phyloP scores from a whole-genome alignment of 495 filamentous ascomycete genomes.

The Tuber brumale region DNA sequence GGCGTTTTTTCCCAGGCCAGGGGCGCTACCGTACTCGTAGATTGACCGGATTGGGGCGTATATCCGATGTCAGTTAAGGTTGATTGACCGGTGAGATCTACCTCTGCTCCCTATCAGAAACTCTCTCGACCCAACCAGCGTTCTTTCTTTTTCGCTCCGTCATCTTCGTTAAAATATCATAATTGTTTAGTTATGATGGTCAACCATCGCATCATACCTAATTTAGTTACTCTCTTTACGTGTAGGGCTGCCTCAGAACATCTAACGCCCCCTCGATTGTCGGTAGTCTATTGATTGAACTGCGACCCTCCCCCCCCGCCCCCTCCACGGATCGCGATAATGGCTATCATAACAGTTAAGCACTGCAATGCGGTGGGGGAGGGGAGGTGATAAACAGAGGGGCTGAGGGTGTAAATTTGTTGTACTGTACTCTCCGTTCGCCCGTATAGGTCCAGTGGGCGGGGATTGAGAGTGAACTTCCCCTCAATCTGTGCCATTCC shows the following conservation, averaged over 20 bases:
- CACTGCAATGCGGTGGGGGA: neutral
- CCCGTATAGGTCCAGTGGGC: neutral
- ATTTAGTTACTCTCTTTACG: neutral
- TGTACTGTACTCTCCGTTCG: neutral
- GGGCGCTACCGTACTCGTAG: too few relatives aligned
- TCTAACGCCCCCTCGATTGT: neutral
- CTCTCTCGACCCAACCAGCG: neutral
- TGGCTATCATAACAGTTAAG: neutral
- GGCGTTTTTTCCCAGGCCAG: neutral
- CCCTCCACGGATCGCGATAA: neutral
- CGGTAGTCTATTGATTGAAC: neutral
- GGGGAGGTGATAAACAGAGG: neutral
- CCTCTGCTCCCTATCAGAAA: neutral
- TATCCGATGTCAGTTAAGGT: neutral
- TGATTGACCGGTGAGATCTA: constrained; percentile 1
- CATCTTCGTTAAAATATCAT: neutral
- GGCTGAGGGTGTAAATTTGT: neutral
- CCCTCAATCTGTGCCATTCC: neutral
- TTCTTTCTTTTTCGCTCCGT: neutral
- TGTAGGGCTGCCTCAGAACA: neutral
- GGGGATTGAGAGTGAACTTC: neutral
- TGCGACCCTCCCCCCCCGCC: neutral
- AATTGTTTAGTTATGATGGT: neutral
- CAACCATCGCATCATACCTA: neutral
- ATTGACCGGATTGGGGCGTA: neutral